Evolutionary conservation across 129 eudicot genomes (phyloP).

Genomic region (Flaveria robusta): DNA sequence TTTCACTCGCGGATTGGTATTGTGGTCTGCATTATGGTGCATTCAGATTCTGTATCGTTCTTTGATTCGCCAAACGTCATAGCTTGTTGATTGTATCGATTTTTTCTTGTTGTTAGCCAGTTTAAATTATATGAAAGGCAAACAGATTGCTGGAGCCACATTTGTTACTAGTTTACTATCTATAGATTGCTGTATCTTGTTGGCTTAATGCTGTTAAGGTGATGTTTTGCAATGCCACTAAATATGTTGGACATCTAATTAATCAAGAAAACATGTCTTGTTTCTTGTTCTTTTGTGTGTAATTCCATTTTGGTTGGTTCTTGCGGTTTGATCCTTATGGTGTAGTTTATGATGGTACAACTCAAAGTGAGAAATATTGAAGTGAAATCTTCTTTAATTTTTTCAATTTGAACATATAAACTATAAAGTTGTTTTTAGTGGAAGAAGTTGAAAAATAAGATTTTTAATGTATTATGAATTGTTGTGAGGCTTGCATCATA

Average conservation of each 20-base stretch:
- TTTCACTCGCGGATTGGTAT: slow-evolving; percentile 36
- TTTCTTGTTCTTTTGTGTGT: not conserved
- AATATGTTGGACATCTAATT: not conserved
- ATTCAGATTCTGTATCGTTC: slow-evolving; percentile 35
- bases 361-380: not conserved
- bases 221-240: slow-evolving; percentile 13
- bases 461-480: not conserved
- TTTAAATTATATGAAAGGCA: slow-evolving; percentile 34
- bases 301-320: slow-evolving; percentile 3
- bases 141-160: slow-evolving; percentile 35
- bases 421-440: not conserved
- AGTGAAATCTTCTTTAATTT: not conserved
- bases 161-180: slow-evolving; percentile 30
- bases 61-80: slow-evolving; percentile 36
- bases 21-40: slow-evolving; percentile 33
- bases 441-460: not conserved
- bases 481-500: slow-evolving; percentile 30
- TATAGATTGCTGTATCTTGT: slow-evolving; percentile 14
- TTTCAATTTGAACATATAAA: not conserved
- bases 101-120: slow-evolving; percentile 28
- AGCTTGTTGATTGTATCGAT: slow-evolving; percentile 32
- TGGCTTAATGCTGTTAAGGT: slow-evolving; percentile 12
- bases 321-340: not conserved
- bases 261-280: not conserved
- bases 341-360: too few species aligned